Conservation (phyloP, 1,139 yeast genomes). For the Protomyces inundatus region DNA sequence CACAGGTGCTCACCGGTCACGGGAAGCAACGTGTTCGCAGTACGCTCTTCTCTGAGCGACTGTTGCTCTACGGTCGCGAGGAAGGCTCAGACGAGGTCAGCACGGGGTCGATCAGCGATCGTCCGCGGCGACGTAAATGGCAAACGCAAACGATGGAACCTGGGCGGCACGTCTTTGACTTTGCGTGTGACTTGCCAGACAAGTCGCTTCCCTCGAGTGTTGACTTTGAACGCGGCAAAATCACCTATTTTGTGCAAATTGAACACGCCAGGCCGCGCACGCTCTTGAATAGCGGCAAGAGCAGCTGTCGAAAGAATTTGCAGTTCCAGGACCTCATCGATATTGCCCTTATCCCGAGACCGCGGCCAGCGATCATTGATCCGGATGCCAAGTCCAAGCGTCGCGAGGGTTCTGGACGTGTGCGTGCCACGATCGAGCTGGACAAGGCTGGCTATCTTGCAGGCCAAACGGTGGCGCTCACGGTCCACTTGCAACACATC, state of each 20-base stretch:
- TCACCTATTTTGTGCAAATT: conserved; percentile 61
- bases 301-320: conserved; percentile 44
- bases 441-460: conserved; percentile 11
- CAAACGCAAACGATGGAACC: conserved; percentile 43
- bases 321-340: conserved; percentile 68
- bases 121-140: neutral
- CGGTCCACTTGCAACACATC: conserved; percentile 53
- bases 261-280: conserved; percentile 43
- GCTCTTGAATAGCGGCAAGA: conserved; percentile 28
- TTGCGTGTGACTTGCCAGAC: conserved; percentile 69
- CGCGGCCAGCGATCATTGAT: conserved; percentile 35
- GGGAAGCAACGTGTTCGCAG: conserved; percentile 7
- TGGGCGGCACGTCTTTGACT: conserved; percentile 87
- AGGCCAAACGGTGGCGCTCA: conserved; percentile 7
- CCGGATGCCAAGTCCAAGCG: conserved; percentile 2
- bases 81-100: neutral
- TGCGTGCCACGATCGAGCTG: conserved; percentile 10
- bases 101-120: neutral
- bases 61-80: neutral
- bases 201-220: conserved; percentile 67
- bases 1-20: conserved; percentile 38
- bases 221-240: conserved; percentile 79
- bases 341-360: conserved; percentile 58
- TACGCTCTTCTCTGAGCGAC: neutral
- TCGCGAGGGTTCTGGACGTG: neutral